These are phyloP conservation scores for Trametes hirsuta DNA, from an alignment of 1,284 basidiomycete species.

Conservation along the genomic window DNA sequence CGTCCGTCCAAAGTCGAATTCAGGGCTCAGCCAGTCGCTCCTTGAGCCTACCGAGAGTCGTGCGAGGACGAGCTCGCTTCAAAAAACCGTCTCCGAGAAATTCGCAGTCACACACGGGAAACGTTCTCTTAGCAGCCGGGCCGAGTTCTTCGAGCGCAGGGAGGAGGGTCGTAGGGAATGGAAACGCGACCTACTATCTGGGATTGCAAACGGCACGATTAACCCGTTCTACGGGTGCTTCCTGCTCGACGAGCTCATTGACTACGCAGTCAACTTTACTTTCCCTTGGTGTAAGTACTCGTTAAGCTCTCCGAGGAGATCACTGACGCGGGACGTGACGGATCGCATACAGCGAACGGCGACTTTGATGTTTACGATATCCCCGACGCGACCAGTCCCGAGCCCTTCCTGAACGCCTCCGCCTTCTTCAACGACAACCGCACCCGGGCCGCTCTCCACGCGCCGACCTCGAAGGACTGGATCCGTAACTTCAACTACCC, in stretches of 20 bases:
- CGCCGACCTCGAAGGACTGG: conserved; percentile 65
- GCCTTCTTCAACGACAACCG: conserved; percentile 64
- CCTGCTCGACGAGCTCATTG: conserved; percentile 36
- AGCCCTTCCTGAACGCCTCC: conserved; percentile 49
- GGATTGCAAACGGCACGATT: conserved; percentile 33
- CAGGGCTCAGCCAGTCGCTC: conserved; percentile 14
- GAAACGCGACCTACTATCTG: conserved; percentile 32
- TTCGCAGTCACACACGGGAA: conserved; percentile 11
- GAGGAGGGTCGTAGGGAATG: conserved; percentile 21
- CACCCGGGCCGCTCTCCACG: conserved; percentile 63
- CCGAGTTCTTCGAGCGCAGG: conserved; percentile 19
- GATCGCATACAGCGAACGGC: conserved; percentile 16
- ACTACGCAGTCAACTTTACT: conserved; percentile 39
- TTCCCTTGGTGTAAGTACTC: conserved; percentile 65
- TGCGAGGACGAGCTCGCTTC: conserved; percentile 5
- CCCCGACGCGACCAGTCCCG: conserved; percentile 56
- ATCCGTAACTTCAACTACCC: conserved; percentile 47
- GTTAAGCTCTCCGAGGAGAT: background rate
- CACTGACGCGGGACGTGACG: background rate
- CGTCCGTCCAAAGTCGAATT: conserved; percentile 9
- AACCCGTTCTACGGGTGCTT: conserved; percentile 40
- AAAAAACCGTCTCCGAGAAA: conserved; percentile 14
- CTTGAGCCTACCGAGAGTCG: conserved; percentile 18
- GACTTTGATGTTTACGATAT: conserved; percentile 49
- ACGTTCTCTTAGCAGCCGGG: conserved; percentile 7